Base-by-base conservation (phyloP, 1,284 basidiomycete species). In the Puccinia polysora region DNA sequence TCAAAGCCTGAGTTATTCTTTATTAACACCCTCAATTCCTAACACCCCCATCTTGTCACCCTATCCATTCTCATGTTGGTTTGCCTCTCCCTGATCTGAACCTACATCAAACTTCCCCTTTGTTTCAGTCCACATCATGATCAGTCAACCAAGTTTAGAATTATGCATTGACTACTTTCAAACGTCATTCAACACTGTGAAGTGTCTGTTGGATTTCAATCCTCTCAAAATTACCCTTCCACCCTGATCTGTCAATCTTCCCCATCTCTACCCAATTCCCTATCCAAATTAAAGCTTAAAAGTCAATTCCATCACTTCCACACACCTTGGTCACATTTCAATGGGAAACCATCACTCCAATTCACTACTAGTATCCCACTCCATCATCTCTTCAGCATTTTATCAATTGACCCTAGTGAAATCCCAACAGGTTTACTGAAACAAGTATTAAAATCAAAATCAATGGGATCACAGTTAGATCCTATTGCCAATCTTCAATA, bases 401-500 rank as follows among this genome's bases (percentile, higher is more conserved):
- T 70, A 40, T 49, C 47, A 20, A 70, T 70, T 25, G 47, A 60
- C 50, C 68, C 58, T 15, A 40, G 47, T 23, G 34, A 58, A 43
- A 70, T 70, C 47, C 68, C 56, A 20, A 15, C 32, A 10, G 47
- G 45, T 3, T 45, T 70, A 25, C 58, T 72, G n/a, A 58, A 63
- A 20, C 69, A 63, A 18, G 60, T 72, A n/a, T 45, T 72, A 7
- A 63, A 64, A 55, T 72, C 75, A 77, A 47, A 77, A 78, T 59
- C 76, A 76, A 72, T 67, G 78, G 80, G 90, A 47, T 92, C 89
- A 53, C 92, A 94, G 86, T 90, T 92, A 70, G 86, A 91, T 81
- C 95, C 97, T 79, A 81, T 97, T 38, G 85, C 93, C 45, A 85
- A 87, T 6, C 84, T 99, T 65, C 94, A 97, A 81, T 90, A 89